phyloP scores from a whole-genome alignment of 2,329 filamentous ascomycete species.

The Chrysoporthe austroafricana region DNA sequence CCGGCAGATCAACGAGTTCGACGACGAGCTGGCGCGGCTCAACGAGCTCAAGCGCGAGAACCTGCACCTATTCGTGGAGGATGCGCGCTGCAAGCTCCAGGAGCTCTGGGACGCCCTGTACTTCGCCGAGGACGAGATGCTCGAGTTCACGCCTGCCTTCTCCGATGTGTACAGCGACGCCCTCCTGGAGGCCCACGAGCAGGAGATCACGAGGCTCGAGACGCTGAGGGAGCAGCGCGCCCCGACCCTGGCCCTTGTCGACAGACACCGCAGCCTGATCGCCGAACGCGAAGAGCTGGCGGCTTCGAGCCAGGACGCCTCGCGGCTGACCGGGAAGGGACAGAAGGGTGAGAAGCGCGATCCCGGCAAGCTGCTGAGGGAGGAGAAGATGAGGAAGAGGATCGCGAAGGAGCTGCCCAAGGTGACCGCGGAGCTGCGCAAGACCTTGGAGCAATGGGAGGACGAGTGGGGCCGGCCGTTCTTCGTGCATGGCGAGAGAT shows the following conservation, averaged over 20 bases:
- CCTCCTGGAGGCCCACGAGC: conserved; percentile 90
- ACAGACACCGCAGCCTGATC: conserved; percentile 80
- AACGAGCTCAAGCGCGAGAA: conserved; percentile 96
- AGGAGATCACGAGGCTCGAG: conserved; percentile 83
- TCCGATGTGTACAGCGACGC: conserved; percentile 97
- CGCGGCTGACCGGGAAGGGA: conserved; percentile 86
- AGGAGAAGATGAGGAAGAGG: conserved; percentile 98
- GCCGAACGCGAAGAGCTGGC: conserved; percentile 85
- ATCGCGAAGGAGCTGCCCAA: conserved; percentile 96
- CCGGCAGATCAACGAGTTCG: conserved; percentile 91
- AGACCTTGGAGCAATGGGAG: conserved; percentile 84
- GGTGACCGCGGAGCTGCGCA: conserved; percentile 81
- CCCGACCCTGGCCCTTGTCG: conserved; percentile 80
- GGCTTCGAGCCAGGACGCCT: conserved; percentile 93
- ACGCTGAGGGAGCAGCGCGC: conserved; percentile 83
- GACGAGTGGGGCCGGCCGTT: conserved; percentile 94
- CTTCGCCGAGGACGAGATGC: conserved; percentile 97
- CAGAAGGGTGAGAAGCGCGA: conserved; percentile 94
- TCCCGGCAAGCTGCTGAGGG: conserved; percentile 87
- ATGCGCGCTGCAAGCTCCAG: conserved; percentile 86
- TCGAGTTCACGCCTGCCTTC: conserved; percentile 95
- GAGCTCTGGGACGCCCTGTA: conserved; percentile 94
- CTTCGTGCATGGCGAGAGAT: conserved; percentile 88
- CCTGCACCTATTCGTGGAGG: conserved; percentile 92
- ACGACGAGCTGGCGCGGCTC: conserved; percentile 83